Evolutionary conservation across 345 rosid genomes (phyloP).

Genomic region (Mallotus nudiflorus): DNA sequence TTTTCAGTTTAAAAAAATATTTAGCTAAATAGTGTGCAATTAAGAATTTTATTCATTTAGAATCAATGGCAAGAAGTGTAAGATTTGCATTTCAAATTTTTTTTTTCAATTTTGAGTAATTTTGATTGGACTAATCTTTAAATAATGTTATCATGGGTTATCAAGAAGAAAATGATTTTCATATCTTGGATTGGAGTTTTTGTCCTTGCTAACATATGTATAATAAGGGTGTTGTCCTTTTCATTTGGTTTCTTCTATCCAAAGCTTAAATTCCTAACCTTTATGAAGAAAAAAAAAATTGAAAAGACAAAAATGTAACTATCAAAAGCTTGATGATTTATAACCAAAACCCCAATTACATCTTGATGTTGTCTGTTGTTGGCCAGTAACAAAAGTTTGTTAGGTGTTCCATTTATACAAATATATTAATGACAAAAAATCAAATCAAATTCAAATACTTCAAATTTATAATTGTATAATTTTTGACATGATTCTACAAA

Average conservation of each 20-base stretch:
- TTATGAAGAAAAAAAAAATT: neutral
- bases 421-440: no score
- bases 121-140: neutral
- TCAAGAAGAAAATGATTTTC: conserved; percentile 1
- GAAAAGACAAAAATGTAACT: neutral
- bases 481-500: no score
- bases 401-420: conserved; percentile 18
- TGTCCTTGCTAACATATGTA: neutral
- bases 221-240: neutral
- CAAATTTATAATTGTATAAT: no score
- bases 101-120: neutral
- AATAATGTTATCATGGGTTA: neutral
- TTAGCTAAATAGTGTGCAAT: no score
- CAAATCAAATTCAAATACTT: no score
- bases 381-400: conserved; percentile 18
- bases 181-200: neutral
- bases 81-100: neutral
- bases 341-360: neutral
- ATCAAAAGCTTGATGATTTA: conserved; percentile 10
- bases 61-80: neutral
- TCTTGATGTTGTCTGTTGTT: neutral
- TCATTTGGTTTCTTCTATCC: neutral
- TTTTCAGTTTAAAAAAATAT: no score
- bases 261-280: neutral
- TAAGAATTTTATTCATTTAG: no score